These are phyloP conservation scores for Brassica carinata DNA, from an alignment of 345 rosid species.

Conservation along the genomic window DNA sequence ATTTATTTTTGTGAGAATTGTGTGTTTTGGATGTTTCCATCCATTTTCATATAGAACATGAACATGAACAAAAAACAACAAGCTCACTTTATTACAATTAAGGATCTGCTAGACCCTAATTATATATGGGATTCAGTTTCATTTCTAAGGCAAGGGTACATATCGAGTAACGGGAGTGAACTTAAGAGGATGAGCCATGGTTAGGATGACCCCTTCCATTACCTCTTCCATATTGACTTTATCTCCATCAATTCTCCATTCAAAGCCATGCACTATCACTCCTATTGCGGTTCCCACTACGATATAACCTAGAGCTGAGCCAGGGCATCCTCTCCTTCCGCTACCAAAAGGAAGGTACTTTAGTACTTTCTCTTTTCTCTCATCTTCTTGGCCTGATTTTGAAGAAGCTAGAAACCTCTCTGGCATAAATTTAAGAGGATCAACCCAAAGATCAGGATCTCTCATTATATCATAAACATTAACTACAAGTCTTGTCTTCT, in stretches of 20 bases:
- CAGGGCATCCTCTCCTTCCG: constrained; percentile 72
- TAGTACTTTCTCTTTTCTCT: constrained; percentile 23
- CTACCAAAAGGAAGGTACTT: constrained; percentile 65
- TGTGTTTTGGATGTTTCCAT: neutral
- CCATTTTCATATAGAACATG: neutral
- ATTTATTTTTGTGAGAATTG: neutral
- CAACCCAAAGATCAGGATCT: constrained; percentile 50
- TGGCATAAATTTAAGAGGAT: constrained; percentile 38
- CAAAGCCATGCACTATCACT: constrained; percentile 38
- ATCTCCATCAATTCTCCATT: constrained; percentile 47
- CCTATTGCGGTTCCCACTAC: constrained; percentile 22
- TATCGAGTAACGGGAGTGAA: constrained; percentile 11
- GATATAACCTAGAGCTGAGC: constrained; percentile 47
- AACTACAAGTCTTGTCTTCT: constrained; percentile 3
- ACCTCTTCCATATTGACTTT: constrained; percentile 33
- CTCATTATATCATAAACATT: constrained; percentile 58
- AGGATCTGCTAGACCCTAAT: neutral
- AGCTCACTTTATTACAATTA: neutral
- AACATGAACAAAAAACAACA: neutral
- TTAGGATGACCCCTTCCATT: neutral
- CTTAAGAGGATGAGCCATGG: constrained; percentile 23
- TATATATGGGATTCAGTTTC: neutral
- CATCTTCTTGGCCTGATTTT: constrained; percentile 1
- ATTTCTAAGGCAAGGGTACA: neutral
- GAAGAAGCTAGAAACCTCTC: constrained; percentile 24